phyloP scores from a whole-genome alignment of 352 stramenopile species.

The Globisporangium polare region DNA sequence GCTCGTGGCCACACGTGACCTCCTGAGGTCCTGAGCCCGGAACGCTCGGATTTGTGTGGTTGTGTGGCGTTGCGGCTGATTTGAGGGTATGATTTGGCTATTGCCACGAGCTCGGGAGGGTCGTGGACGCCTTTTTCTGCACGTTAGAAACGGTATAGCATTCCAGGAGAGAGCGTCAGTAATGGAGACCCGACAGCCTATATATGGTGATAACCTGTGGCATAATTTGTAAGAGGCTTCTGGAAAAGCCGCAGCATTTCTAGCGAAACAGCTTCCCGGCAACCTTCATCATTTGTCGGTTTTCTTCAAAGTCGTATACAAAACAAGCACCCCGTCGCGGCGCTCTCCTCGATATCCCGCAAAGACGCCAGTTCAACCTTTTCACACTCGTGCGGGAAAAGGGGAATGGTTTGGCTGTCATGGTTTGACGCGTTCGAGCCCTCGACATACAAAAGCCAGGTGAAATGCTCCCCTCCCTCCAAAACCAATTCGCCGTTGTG shows the following conservation, averaged over 20 bases:
- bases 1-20: not conserved
- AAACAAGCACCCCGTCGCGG: no score
- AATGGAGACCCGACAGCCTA: no score
- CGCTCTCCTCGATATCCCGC: no score
- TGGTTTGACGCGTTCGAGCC: not conserved
- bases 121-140: not conserved
- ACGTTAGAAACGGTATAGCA: not conserved
- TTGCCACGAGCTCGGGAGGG: not conserved
- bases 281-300: no score
- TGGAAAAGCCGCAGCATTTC: no score
- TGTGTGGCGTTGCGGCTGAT: not conserved
- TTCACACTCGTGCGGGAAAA: not conserved
- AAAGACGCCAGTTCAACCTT: slow-evolving; percentile 2
- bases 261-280: no score
- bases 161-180: no score
- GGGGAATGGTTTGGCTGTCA: not conserved
- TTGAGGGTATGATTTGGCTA: slow-evolving; percentile 6
- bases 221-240: no score
- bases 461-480: not conserved
- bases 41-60: not conserved
- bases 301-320: not conserved
- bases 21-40: not conserved
- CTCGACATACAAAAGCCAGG: not conserved
- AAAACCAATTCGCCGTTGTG: not conserved
- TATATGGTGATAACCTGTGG: no score